Conservation (phyloP, 1,284 basidiomycete species). For the Phellinidium pouzarii region DNA sequence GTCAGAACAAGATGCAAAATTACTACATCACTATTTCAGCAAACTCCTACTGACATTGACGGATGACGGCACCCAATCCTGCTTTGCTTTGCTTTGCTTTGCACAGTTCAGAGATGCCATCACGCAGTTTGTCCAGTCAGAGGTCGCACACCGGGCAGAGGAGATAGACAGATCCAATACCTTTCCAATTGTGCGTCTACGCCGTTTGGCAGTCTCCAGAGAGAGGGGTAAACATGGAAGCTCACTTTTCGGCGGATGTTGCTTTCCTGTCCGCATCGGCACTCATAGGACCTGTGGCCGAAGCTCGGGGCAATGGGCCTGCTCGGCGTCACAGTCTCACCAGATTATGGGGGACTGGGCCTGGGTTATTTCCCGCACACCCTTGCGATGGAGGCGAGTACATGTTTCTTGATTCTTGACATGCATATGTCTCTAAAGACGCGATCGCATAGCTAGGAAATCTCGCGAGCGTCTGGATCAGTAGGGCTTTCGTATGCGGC, state of each 20-base stretch:
- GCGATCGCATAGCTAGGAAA: no score
- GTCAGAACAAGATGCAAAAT: constrained; percentile 36
- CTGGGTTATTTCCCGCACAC: constrained; percentile 86
- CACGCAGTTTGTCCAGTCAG: constrained; percentile 68
- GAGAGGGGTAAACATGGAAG: no score
- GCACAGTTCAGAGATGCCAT: constrained; percentile 75
- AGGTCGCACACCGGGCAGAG: constrained; percentile 76
- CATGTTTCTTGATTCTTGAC: no score
- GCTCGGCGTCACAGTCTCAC: constrained; percentile 76
- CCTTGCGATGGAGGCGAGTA: constrained; percentile 72
- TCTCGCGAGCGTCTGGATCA: constrained; percentile 85
- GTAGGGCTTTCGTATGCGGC: constrained; percentile 92
- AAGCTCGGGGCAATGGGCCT: constrained; percentile 86
- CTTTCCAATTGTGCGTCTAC: constrained; percentile 67
- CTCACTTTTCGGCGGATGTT: constrained; percentile 2
- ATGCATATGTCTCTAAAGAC: no score
- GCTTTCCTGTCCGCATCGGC: no score
- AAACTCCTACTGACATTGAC: no score
- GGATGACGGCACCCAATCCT: no score
- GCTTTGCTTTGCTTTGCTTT: neutral
- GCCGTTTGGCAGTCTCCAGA: no score
- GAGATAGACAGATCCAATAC: constrained; percentile 81
- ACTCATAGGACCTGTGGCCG: constrained; percentile 75
- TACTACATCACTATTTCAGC: no score
- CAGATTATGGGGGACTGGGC: constrained; percentile 72